Base-by-base conservation (phyloP, 2,329 filamentous ascomycete species). In the Aspergillus caelatus region DNA sequence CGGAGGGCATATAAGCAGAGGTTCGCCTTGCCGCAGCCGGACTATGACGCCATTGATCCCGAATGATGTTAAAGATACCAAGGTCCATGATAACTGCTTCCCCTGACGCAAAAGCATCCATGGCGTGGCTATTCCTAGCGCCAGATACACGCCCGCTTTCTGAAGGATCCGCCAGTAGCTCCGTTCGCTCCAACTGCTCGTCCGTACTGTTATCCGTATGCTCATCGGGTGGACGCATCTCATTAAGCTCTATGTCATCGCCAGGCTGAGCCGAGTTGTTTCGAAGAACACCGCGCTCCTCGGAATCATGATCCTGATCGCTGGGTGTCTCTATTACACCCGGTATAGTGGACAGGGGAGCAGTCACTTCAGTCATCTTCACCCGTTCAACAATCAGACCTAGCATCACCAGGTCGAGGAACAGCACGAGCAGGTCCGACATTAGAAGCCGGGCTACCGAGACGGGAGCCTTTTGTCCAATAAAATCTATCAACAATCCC, bases 401-500 rank as follows among this genome's bases (percentile, higher is more conserved):
- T 58, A 89, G 76, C 78, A 88, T 85, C 46, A 87, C 70, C 8
- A 88, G 67, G 76, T 89, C 86, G 66, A 89, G 72, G 6, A 80
- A 64, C 64, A 88, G 68, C 12, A 88, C 78, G 41, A 87, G 72
- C 10, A 84, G 48, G 71, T 89, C 87, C 65, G 88, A 76, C 4
- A 78, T 70, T 5, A 85, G 69, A 14, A 89, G 78, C 66, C 82
- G 80, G 55, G 82, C 72, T 70, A 83, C 84, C 59, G 84, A 83
- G 3, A 83, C 81, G 3, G 86, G 86, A 2, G 83, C 84, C 67
- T 83, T 80, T 73, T 89, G 85, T 19, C 88, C 87, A 59, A 89
- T 85, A 70, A 89, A 89, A 74, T 89, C 87, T 70, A 90, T 86
- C 67, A 88, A 81, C 57, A 89, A 67, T 2, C 88, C 86, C 7